Evolutionary conservation across 371 early-diverging fungal species (phyloP), one percentile per base, ranked within the genome.

Genomic region (Mortierella sp.): DNA sequence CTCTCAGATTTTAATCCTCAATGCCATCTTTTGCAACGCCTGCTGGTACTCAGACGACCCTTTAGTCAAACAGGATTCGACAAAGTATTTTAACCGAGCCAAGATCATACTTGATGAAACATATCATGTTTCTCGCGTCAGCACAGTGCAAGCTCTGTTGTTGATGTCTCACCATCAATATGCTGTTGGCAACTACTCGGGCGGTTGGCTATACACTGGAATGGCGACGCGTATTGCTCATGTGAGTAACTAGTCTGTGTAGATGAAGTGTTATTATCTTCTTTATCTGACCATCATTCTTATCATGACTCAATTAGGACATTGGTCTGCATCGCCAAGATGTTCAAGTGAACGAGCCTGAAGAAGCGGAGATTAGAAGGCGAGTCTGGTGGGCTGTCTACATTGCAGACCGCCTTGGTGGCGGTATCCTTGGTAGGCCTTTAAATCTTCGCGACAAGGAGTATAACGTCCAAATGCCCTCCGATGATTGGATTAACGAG

Each of bases 1-100:
- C 29, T 74, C 74, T 0, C 80, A 80, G 57, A 80, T 80, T 57
- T 40, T 80, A 64, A 80, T 80, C 47, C 71, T 80, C 54, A 80
- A 80, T 51, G 80, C 80, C 65, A 74, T 80, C 62, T 80, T 80
- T 42, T 80, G 80, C 51, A 80, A 80, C 54, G 80, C 80, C 3
- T 80, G 80, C 55, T 80, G 80, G 80, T 80, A 80, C 64, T 80
- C 80, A 45, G 80, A 80, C 22, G 80, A 80, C 32, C 80, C 80
- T 1, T 23, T 67, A n/a, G 31, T 80, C 57, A 73, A 64, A 31
- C 71, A 70, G 57, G 80, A 80, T 29, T 80, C 80, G 47, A 80
- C 75, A 69, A 80, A 80, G 61, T 80, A 70, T 53, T 80, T 80
- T 31, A 80, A 80, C 37, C 70, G 75, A 1, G 80, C 80, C 34